phyloP scores from a whole-genome alignment of 2,329 filamentous ascomycete genomes.

The Trichoderma sp. region DNA sequence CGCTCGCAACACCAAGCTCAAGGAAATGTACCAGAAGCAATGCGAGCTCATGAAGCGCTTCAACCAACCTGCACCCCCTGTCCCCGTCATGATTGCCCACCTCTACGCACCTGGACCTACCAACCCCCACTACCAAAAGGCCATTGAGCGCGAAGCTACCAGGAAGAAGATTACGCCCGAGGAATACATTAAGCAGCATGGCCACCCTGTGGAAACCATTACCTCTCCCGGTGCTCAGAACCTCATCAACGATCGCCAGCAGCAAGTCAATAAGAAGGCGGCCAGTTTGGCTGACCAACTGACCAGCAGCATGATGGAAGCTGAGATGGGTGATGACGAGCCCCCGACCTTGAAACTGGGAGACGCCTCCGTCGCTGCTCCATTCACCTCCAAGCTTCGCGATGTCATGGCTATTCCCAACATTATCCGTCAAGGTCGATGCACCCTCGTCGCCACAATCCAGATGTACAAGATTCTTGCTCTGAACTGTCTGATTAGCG shows the following conservation, averaged over 20 bases:
- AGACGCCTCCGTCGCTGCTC: conserved; percentile 93
- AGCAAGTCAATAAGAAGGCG: conserved; percentile 69
- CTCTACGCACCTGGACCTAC: conserved; percentile 85
- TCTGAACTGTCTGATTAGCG: conserved; percentile 94
- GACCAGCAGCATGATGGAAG: conserved; percentile 83
- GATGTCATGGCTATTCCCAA: conserved; percentile 97
- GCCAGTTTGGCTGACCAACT: conserved; percentile 82
- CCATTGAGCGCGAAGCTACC: conserved; percentile 80
- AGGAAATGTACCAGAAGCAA: conserved; percentile 98
- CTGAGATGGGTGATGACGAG: conserved; percentile 82
- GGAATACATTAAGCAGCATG: conserved; percentile 54
- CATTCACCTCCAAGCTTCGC: conserved; percentile 95
- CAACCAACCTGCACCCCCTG: conserved; percentile 88
- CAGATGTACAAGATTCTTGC: conserved; percentile 99
- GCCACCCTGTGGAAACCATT: conserved; percentile 59
- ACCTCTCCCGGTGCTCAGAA: conserved; percentile 64
- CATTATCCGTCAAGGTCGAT: conserved; percentile 95
- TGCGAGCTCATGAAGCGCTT: conserved; percentile 87
- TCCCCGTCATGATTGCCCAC: conserved; percentile 89
- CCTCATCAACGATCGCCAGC: conserved; percentile 57
- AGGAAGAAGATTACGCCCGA: conserved; percentile 69
- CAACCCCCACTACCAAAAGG: conserved; percentile 94
- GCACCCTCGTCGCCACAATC: conserved; percentile 95
- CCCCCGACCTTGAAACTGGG: conserved; percentile 95
- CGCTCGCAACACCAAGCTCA: conserved; percentile 93